phyloP scores from a whole-genome alignment of 2,329 filamentous ascomycete genomes.

The Hymenoscyphus occultus region DNA sequence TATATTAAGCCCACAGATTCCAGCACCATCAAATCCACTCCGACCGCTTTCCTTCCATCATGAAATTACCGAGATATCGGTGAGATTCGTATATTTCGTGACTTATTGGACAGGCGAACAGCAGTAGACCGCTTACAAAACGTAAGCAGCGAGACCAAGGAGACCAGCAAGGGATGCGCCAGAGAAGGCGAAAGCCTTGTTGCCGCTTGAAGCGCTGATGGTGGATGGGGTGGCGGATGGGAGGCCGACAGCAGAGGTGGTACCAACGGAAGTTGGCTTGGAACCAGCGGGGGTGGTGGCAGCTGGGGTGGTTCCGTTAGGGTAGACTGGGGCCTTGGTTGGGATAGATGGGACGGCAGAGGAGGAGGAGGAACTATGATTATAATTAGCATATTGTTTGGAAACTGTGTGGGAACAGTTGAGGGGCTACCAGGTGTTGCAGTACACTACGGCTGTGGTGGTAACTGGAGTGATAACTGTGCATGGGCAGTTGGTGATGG shows the following conservation, averaged over 20 bases:
- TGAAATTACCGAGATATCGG: conserved; percentile 39
- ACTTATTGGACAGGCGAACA: conserved; percentile 53
- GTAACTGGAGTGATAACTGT: conserved; percentile 33
- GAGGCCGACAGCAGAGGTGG: conserved; percentile 25
- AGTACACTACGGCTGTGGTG: conserved; percentile 37
- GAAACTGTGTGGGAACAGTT: conserved; percentile 25
- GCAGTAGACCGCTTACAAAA: conserved; percentile 35
- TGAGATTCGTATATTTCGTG: conserved; percentile 35
- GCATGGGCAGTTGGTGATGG: conserved; percentile 35
- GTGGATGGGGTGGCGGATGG: conserved; percentile 36
- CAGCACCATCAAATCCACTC: conserved; percentile 26
- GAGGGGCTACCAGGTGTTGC: conserved; percentile 50
- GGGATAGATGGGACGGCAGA: conserved; percentile 12
- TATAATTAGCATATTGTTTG: conserved; percentile 20
- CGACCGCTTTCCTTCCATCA: conserved; percentile 41
- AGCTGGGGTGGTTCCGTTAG: conserved; percentile 25
- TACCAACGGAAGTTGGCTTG: conserved; percentile 24
- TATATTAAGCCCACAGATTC: conserved; percentile 32
- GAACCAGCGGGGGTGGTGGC: conserved; percentile 26
- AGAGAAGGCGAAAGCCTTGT: conserved; percentile 54
- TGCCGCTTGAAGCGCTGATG: conserved; percentile 53
- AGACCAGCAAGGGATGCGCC: conserved; percentile 59
- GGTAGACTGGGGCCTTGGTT: conserved; percentile 20
- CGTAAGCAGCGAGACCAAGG: conserved; percentile 53
- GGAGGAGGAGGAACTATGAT: conserved; percentile 20